These are phyloP conservation scores for Phytopythium cucurbitacearum DNA, from an alignment of 352 stramenopile species.

Conservation along the genomic window DNA sequence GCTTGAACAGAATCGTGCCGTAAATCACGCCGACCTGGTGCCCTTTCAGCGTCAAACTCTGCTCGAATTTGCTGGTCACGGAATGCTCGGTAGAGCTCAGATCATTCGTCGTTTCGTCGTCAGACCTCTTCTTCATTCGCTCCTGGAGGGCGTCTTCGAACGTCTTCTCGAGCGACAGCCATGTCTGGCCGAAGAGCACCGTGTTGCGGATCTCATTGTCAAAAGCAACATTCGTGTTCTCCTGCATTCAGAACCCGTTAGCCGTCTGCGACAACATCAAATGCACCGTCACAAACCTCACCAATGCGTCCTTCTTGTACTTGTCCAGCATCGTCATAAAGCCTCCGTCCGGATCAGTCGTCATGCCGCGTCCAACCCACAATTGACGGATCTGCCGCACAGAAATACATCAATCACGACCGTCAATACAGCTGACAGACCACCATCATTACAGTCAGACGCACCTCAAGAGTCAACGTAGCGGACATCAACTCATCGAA, in stretches of 20 bases:
- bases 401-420: neutral
- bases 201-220: slow-evolving; percentile 85
- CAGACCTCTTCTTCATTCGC: slow-evolving; percentile 74
- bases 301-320: slow-evolving; percentile 76
- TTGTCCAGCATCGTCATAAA: slow-evolving; percentile 83
- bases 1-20: slow-evolving; percentile 85
- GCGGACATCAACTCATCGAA: slow-evolving; percentile 90
- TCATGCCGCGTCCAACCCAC: slow-evolving; percentile 73
- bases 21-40: slow-evolving; percentile 87
- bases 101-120: slow-evolving; percentile 44
- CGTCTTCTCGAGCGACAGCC: slow-evolving; percentile 85
- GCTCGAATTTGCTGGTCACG: slow-evolving; percentile 84
- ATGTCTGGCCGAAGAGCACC: slow-evolving; percentile 83
- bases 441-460: neutral
- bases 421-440: neutral
- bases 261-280: neutral
- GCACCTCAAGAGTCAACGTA: slow-evolving; percentile 80
- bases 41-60: slow-evolving; percentile 82
- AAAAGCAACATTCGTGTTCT: slow-evolving; percentile 51
- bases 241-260: slow-evolving; percentile 9
- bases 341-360: slow-evolving; percentile 75
- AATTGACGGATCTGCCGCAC: slow-evolving; percentile 65
- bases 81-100: slow-evolving; percentile 66
- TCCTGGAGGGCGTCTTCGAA: slow-evolving; percentile 88
- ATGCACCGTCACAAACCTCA: slow-evolving; percentile 10